These are phyloP conservation scores for Reticulascus tulasneorum DNA, from an alignment of 2,329 filamentous ascomycete genomes.

Conservation along the genomic window DNA sequence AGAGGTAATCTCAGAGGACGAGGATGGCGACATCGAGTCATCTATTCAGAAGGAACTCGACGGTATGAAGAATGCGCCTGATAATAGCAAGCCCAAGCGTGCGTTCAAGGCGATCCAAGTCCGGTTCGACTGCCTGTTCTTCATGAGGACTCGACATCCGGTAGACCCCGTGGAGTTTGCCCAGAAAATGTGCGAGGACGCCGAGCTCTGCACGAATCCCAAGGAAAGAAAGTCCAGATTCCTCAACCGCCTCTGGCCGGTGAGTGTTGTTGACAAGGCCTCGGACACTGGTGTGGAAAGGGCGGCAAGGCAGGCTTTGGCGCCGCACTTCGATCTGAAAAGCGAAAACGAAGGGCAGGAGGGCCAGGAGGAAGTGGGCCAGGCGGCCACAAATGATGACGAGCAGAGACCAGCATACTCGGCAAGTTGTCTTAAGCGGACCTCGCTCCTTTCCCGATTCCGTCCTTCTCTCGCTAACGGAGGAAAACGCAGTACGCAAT, in stretches of 20 bases:
- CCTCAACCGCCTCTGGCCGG: slow-evolving; percentile 54
- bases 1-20: slow-evolving; percentile 32
- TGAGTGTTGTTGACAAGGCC: slow-evolving; percentile 56
- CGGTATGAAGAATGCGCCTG: slow-evolving; percentile 47
- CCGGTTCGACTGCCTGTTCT: slow-evolving; percentile 59
- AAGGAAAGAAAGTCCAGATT: slow-evolving; percentile 48
- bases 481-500: slow-evolving; percentile 67
- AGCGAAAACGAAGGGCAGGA: slow-evolving; percentile 13
- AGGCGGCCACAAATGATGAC: slow-evolving; percentile 9
- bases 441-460: background rate
- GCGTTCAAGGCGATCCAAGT: slow-evolving; percentile 51
- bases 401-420: slow-evolving; percentile 26
- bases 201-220: slow-evolving; percentile 36
- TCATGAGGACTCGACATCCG: slow-evolving; percentile 53
- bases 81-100: slow-evolving; percentile 37
- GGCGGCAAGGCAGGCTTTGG: slow-evolving; percentile 59
- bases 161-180: slow-evolving; percentile 54
- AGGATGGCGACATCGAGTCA: slow-evolving; percentile 64
- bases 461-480: background rate
- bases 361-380: background rate
- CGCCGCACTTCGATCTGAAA: slow-evolving; percentile 55
- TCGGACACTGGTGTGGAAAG: slow-evolving; percentile 64
- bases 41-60: slow-evolving; percentile 70
- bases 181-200: slow-evolving; percentile 52
- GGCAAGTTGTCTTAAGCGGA: slow-evolving; percentile 30